Evolutionary conservation across 768 basidiomycete species (phyloP), one percentile per base, ranked within the genome.

Genomic region (Coprinellus micaceus): DNA sequence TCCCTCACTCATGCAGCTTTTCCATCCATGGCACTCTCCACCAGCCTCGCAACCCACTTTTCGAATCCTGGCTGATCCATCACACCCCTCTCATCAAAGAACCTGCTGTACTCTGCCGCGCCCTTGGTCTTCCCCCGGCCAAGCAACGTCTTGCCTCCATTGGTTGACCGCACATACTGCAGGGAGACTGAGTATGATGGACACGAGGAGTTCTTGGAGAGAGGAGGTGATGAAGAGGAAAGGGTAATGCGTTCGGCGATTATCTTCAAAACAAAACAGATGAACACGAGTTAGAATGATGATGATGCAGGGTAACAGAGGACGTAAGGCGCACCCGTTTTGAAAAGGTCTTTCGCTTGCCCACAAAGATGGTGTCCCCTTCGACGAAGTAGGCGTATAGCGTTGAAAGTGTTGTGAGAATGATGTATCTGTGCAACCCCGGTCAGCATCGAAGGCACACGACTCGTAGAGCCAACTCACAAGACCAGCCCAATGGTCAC

Each of bases 201-300:
- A 29, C 87, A 77, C 48, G 66, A 52, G 19, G 70, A 63, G 21
- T 61, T 41, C 2, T 62, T 49, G 9, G 62, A 74, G 24, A 79
- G 77, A 29, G 91, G 86, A 15, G 75, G 62, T 3, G 90, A 89
- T 28, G 76, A 77, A 3, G 93, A 88, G 21, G 83, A 79, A 54
- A 95, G 79, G 26, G 85, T 89, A 71, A 98, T 82, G 60, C 88
- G 85, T 67, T 98, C 94, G 2, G 91, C 93, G 46, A 95, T 86
- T 66, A 97, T 96, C 88, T 95, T 53, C 12, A 33, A 46, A 33
- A 36, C 17, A 22, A 52, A 30, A 45, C 30, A 40, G 33, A 28
- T 37, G 41, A 9, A 17, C 26, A n/a, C n/a, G n/a, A n/a, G 44
- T 17, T 19, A 57, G 33, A n/a, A 39, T 53, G 29, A 24, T 39